phyloP scores from a whole-genome alignment of 257 asterid species.

The Ocimum tenuiflorum region DNA sequence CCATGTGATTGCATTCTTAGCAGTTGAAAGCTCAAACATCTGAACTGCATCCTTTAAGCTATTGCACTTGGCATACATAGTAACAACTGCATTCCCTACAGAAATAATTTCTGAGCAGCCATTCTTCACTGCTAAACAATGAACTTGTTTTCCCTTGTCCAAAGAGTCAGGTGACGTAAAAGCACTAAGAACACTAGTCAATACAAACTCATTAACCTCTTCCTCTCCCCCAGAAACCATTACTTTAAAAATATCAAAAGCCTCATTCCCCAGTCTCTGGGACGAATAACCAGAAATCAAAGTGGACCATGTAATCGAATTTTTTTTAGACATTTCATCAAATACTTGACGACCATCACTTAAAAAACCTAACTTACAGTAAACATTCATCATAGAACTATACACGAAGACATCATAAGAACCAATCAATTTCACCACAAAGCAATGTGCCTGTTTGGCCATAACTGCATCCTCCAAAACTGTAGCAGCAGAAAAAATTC shows the following conservation, averaged over 20 bases:
- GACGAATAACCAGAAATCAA: slow-evolving; percentile 75
- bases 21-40: slow-evolving; percentile 43
- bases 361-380: slow-evolving; percentile 48
- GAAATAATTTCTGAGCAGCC: slow-evolving; percentile 43
- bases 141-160: slow-evolving; percentile 53
- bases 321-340: slow-evolving; percentile 67
- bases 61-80: slow-evolving; percentile 79
- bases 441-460: slow-evolving; percentile 50
- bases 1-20: slow-evolving; percentile 70
- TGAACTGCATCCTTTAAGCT: slow-evolving; percentile 41
- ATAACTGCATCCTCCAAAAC: slow-evolving; percentile 27
- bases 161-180: slow-evolving; percentile 34
- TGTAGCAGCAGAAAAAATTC: slow-evolving; percentile 52
- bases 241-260: slow-evolving; percentile 39
- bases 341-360: slow-evolving; percentile 51
- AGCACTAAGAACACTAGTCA: slow-evolving; percentile 73
- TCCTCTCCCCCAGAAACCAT: slow-evolving; percentile 34
- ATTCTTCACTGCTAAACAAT: slow-evolving; percentile 45
- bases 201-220: slow-evolving; percentile 54
- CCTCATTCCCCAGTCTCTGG: slow-evolving; percentile 44
- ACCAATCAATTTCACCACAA: slow-evolving; percentile 35
- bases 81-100: slow-evolving; percentile 72
- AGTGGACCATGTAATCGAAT: slow-evolving; percentile 75
- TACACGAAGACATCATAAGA: slow-evolving; percentile 53
- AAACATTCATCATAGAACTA: slow-evolving; percentile 54